phyloP scores from a whole-genome alignment of 768 basidiomycete genomes.

The Pleurotus cornucopiae region DNA sequence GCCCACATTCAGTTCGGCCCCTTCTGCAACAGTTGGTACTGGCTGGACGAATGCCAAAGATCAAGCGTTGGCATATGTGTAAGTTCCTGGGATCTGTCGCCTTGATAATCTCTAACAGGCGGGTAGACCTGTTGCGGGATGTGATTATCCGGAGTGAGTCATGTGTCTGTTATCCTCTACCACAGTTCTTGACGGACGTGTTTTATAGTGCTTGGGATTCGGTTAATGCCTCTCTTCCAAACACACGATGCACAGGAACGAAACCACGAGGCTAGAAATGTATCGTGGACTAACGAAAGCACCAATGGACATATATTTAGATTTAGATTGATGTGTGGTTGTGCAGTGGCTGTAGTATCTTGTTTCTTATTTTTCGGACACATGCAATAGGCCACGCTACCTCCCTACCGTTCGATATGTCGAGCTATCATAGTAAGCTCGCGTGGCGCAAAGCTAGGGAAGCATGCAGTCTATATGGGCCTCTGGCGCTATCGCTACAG shows the following conservation, averaged over 20 bases:
- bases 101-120: slow-evolving; percentile 5
- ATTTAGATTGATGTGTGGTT: too few relatives aligned
- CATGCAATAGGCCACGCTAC: too few relatives aligned
- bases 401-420: too few relatives aligned
- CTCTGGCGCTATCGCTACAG: too few relatives aligned
- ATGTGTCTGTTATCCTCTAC: background rate
- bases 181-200: background rate
- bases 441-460: too few relatives aligned
- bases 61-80: slow-evolving; percentile 52
- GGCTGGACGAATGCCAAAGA: slow-evolving; percentile 80
- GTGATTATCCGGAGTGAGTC: slow-evolving; percentile 55
- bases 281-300: too few relatives aligned
- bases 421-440: too few relatives aligned
- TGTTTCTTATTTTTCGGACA: too few relatives aligned
- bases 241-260: slow-evolving; percentile 35
- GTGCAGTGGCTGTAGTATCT: too few relatives aligned
- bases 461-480: too few relatives aligned
- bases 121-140: slow-evolving; percentile 50
- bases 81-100: slow-evolving; percentile 15
- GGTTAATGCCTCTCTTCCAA: slow-evolving; percentile 42
- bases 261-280: background rate
- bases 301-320: too few relatives aligned
- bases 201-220: slow-evolving; percentile 53
- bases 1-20: slow-evolving; percentile 59
- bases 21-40: slow-evolving; percentile 50